phyloP scores from a whole-genome alignment of 2,329 filamentous ascomycete genomes.

The Fusarium vanettenii region DNA sequence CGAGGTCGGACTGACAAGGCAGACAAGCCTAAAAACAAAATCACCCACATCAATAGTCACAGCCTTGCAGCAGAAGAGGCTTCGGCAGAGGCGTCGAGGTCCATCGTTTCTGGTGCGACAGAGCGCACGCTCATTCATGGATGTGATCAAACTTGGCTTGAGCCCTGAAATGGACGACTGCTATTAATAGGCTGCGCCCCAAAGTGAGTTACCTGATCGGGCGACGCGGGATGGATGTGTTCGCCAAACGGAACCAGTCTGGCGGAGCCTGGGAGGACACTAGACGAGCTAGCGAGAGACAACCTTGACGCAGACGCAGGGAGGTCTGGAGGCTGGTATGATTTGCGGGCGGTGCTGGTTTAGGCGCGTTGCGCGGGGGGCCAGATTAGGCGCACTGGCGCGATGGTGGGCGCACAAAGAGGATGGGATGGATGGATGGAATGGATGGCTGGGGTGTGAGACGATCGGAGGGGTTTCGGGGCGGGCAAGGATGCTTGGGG shows the following conservation, averaged over 20 bases:
- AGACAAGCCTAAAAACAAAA: conserved; percentile 25
- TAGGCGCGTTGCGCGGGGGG: conserved; percentile 29
- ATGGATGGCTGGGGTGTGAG: conserved; percentile 14
- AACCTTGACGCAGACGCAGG: conserved; percentile 24
- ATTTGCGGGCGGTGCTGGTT: conserved; percentile 35
- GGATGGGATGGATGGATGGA: conserved; percentile 4
- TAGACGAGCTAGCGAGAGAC: background rate
- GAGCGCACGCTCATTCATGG: background rate
- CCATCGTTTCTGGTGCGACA: conserved; percentile 11
- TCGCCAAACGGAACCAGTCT: conserved; percentile 14
- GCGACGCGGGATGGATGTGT: conserved; percentile 19
- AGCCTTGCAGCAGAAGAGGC: conserved; percentile 37
- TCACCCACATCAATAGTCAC: conserved; percentile 13
- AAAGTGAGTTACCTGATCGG: conserved; percentile 25
- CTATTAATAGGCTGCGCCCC: conserved; percentile 37
- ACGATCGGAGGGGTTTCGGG: conserved; percentile 20
- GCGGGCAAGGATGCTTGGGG: conserved; percentile 3
- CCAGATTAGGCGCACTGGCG: conserved; percentile 40
- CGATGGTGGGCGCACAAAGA: conserved; percentile 11
- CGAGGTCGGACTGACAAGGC: conserved; percentile 30
- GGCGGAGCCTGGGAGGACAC: background rate
- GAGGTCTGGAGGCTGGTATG: conserved; percentile 28
- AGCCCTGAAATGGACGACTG: conserved; percentile 6
- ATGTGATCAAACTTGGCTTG: conserved; percentile 7
- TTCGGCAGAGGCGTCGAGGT: conserved; percentile 25